Conservation (phyloP, 1,284 basidiomycete species). For the Ceratobasidium theobromae region DNA sequence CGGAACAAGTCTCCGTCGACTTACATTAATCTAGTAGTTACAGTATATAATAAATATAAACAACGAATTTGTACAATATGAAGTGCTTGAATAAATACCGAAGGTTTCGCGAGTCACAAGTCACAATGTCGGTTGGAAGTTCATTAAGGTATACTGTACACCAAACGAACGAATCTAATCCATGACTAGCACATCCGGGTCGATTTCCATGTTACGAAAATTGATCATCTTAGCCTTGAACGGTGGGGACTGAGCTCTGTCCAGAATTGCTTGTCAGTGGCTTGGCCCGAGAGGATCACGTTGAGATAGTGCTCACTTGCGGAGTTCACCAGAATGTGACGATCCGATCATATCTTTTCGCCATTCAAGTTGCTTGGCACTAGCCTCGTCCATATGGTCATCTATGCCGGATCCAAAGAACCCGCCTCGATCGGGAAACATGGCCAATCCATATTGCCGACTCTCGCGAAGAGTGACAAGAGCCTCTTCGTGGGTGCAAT, state of each 20-base stretch:
- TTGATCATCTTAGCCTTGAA: background rate
- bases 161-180: background rate
- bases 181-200: slow-evolving; percentile 9
- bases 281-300: background rate
- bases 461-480: slow-evolving; percentile 67
- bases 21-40: background rate
- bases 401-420: slow-evolving; percentile 47
- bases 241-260: background rate
- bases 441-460: slow-evolving; percentile 70
- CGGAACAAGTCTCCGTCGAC: too few species aligned
- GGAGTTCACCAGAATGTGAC: background rate
- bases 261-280: background rate
- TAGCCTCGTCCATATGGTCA: slow-evolving; percentile 40
- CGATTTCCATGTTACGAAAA: background rate
- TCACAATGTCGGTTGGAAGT: background rate
- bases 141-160: background rate
- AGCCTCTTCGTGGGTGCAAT: slow-evolving; percentile 49
- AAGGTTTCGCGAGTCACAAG: background rate
- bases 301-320: background rate
- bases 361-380: slow-evolving; percentile 35
- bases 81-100: background rate
- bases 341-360: slow-evolving; percentile 18
- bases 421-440: slow-evolving; percentile 66
- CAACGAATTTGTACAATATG: background rate
- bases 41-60: background rate